A percentile compares a stretch with the other conserved stretches of the same genome.
phyloP scores from a whole-genome alignment of 2,329 filamentous ascomycete species.

The Ophiostoma ulmi region DNA sequence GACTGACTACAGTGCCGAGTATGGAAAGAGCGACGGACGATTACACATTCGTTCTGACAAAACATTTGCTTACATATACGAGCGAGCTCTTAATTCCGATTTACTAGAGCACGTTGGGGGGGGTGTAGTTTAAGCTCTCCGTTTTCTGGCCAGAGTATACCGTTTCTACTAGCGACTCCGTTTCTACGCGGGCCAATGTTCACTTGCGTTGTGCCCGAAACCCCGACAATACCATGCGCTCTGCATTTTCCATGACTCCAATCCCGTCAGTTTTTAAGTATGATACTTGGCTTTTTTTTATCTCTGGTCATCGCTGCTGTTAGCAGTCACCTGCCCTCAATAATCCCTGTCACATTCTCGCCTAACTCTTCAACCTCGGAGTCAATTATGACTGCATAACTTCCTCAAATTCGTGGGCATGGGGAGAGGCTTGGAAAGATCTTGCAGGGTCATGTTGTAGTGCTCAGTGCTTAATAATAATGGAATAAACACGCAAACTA shows the following conservation, averaged over 20 bases:
- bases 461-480: too few relatives aligned
- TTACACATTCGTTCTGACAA: constrained; percentile 7
- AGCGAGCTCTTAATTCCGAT: background rate
- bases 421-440: too few relatives aligned
- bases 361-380: background rate
- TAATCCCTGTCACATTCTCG: background rate
- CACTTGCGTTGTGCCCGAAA: constrained; percentile 5
- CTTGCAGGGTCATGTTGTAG: background rate
- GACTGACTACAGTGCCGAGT: background rate
- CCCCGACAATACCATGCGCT: constrained; percentile 4
- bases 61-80: background rate
- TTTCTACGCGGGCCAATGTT: background rate
- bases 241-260: background rate
- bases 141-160: background rate
- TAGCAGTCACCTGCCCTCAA: background rate
- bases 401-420: background rate
- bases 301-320: too few relatives aligned
- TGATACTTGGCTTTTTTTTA: too few relatives aligned
- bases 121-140: background rate
- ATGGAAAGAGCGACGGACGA: background rate
- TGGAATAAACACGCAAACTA: too few relatives aligned
- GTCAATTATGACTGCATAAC: background rate
- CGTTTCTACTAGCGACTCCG: constrained; percentile 4
- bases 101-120: background rate
- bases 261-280: background rate